These are phyloP conservation scores for Boletus rubropictus DNA, from an alignment of 768 basidiomycete genomes.

Conservation along the genomic window DNA sequence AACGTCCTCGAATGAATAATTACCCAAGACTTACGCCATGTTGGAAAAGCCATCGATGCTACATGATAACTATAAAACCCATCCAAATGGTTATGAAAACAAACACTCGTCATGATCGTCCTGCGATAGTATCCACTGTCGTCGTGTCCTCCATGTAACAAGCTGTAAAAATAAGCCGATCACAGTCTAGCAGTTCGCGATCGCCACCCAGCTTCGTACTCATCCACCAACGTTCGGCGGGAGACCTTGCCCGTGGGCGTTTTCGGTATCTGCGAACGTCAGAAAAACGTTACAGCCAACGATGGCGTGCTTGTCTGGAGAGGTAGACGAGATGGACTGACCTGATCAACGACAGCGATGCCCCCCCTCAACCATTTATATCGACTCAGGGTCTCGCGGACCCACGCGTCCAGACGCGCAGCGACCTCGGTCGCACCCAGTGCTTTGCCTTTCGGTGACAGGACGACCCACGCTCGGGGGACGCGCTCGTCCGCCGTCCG, in stretches of 20 bases:
- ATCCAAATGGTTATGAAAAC: neutral
- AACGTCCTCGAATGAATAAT: too few relatives aligned
- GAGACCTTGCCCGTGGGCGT: constrained; percentile 69
- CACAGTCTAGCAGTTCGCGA: constrained; percentile 24
- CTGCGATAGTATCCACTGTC: neutral
- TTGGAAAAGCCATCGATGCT: too few relatives aligned
- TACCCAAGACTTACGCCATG: too few relatives aligned
- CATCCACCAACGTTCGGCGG: constrained; percentile 55
- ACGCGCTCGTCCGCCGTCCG: constrained; percentile 67
- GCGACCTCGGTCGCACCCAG: constrained; percentile 39
- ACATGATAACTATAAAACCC: too few relatives aligned
- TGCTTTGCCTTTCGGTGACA: constrained; percentile 50
- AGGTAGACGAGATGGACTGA: constrained; percentile 25
- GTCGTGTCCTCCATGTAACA: too few relatives aligned
- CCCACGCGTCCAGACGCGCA: constrained; percentile 54
- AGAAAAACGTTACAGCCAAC: neutral
- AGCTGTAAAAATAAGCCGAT: neutral
- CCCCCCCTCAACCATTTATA: constrained; percentile 78
- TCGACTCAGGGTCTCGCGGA: constrained; percentile 56
- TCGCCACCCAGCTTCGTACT: constrained; percentile 38
- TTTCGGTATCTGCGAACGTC: constrained; percentile 52
- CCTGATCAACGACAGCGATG: constrained; percentile 57
- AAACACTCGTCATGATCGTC: neutral
- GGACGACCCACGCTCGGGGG: constrained; percentile 74
- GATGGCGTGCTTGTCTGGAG: neutral